Evolutionary conservation across 2,329 filamentous ascomycete genomes (phyloP).

Genomic region (Lecanicillium sp.): DNA sequence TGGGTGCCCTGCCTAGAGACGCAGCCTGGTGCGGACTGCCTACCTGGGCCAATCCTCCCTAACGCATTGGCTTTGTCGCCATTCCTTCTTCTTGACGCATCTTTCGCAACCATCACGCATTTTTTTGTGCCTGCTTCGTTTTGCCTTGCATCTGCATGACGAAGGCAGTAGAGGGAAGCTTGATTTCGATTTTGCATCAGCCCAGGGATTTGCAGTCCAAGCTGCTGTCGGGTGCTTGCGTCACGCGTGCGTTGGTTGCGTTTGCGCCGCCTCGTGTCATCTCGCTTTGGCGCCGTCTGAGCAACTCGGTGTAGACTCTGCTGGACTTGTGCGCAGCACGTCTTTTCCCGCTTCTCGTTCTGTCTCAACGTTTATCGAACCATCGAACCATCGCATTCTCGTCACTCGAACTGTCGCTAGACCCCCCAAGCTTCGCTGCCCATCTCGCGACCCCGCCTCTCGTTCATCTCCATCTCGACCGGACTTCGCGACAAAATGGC

Average conservation of each 20-base stretch:
- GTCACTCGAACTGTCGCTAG: no score
- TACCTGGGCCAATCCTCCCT: constrained; percentile 1
- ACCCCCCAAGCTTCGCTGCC: no score
- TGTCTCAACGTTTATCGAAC: no score
- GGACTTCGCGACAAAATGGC: constrained; percentile 19
- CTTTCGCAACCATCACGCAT: neutral
- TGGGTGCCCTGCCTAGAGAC: neutral
- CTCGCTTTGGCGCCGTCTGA: no score
- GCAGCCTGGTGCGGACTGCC: constrained; percentile 1
- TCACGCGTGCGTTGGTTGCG: neutral
- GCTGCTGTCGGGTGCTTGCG: no score
- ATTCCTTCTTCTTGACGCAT: neutral
- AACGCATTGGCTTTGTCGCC: neutral
- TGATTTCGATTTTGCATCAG: no score
- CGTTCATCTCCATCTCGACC: constrained; percentile 1
- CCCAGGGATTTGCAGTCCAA: no score
- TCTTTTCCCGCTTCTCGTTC: no score
- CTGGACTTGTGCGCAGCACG: neutral
- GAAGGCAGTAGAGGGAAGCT: neutral
- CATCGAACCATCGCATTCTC: no score
- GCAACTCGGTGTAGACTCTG: no score
- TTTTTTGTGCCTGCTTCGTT: neutral
- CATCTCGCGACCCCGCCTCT: constrained; percentile 9
- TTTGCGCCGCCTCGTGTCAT: constrained; percentile 4
- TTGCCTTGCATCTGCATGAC: neutral